Conservation (phyloP, 495 filamentous ascomycete genomes). For the Melanomma pulvis-pyrius region DNA sequence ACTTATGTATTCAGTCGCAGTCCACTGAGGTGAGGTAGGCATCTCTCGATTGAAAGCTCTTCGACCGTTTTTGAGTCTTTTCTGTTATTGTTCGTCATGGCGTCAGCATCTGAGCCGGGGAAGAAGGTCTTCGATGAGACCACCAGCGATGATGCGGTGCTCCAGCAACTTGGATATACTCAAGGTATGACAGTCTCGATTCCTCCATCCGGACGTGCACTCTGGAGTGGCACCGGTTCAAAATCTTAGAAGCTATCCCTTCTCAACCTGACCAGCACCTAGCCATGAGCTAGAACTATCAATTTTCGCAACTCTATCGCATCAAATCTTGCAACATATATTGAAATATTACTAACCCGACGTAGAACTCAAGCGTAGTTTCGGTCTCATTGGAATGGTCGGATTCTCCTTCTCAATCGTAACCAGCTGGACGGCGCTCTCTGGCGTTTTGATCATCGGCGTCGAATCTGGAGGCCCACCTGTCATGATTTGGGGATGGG, state of each 20-base stretch:
- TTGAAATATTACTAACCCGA: background rate
- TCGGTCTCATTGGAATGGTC: conserved; percentile 62
- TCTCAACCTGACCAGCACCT: too few species aligned
- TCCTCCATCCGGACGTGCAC: too few species aligned
- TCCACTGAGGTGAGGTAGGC: background rate
- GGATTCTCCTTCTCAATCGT: conserved; percentile 64
- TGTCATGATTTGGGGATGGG: conserved; percentile 61
- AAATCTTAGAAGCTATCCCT: too few species aligned
- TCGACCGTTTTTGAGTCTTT: background rate
- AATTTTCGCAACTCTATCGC: too few species aligned
- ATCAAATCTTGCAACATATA: background rate
- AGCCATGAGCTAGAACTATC: too few species aligned
- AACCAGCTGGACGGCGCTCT: conserved; percentile 60
- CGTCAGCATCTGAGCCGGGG: conserved; percentile 1
- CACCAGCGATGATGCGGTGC: conserved; percentile 34
- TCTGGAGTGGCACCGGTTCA: too few species aligned
- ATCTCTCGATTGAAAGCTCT: background rate
- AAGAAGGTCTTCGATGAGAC: conserved; percentile 29
- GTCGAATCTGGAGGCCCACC: conserved; percentile 59
- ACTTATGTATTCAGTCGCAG: background rate
- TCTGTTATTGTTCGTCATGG: background rate
- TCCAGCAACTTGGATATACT: conserved; percentile 47
- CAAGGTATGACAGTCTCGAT: conserved; percentile 45
- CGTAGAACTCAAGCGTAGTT: conserved; percentile 60
- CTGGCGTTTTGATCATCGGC: conserved; percentile 60